Percentiles rank a stretch among this genome's conserved stretches.
Conservation (phyloP, 331 rosid genomes). For the Dryas integrifolia region DNA sequence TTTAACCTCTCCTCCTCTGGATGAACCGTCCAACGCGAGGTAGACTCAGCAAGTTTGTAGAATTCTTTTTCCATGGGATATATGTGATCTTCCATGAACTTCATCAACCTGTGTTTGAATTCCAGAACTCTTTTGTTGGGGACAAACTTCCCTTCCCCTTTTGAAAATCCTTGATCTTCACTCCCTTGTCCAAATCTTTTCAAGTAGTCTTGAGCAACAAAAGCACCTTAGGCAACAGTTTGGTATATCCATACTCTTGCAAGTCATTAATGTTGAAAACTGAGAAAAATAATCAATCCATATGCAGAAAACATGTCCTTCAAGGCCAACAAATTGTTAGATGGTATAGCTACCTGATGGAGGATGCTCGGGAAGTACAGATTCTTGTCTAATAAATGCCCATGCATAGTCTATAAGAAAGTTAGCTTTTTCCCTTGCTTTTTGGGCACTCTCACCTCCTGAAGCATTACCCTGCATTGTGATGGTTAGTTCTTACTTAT, state of each 20-base stretch:
- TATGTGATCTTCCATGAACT: slow-evolving; percentile 85
- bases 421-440: slow-evolving; percentile 51
- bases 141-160: slow-evolving; percentile 60
- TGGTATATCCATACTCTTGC: slow-evolving; percentile 22
- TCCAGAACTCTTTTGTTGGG: slow-evolving; percentile 54
- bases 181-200: slow-evolving; percentile 42
- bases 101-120: slow-evolving; percentile 57
- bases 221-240: slow-evolving; percentile 29
- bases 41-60: slow-evolving; percentile 68
- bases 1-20: slow-evolving; percentile 89
- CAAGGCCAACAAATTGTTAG: slow-evolving; percentile 24
- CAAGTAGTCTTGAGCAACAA: slow-evolving; percentile 27
- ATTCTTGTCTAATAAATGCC: slow-evolving; percentile 49
- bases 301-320: slow-evolving; percentile 20
- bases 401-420: slow-evolving; percentile 64
- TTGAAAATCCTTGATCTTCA: slow-evolving; percentile 36
- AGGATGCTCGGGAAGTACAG: slow-evolving; percentile 79
- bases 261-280: slow-evolving; percentile 19
- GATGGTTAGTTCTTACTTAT: slow-evolving; percentile 21
- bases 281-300: slow-evolving; percentile 10
- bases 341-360: slow-evolving; percentile 57
- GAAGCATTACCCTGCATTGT: slow-evolving; percentile 88
- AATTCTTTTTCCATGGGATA: slow-evolving; percentile 90
- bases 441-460: slow-evolving; percentile 79
- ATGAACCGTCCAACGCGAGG: slow-evolving; percentile 87